Evolutionary conservation across 345 rosid species (phyloP).

Genomic region (Erucastrum elatum): DNA sequence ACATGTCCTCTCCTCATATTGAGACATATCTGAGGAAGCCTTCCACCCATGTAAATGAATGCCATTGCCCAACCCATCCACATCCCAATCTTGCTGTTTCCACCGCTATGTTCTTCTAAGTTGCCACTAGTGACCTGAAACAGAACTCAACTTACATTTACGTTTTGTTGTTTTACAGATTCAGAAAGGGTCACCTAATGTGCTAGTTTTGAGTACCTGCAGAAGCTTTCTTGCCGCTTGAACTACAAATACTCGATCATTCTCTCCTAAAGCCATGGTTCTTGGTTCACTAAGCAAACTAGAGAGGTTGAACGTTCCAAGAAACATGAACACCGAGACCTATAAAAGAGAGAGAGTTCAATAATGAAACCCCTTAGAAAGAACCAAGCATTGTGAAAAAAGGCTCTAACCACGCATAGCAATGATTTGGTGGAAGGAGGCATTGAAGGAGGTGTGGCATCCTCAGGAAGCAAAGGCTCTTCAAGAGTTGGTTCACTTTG

Average conservation of each 20-base stretch:
- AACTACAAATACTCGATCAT: slow-evolving; percentile 48
- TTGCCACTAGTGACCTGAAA: slow-evolving; percentile 49
- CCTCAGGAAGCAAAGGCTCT: slow-evolving; percentile 69
- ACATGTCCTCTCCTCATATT: slow-evolving; percentile 81
- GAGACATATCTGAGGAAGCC: slow-evolving; percentile 83
- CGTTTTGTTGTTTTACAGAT: too few relatives aligned
- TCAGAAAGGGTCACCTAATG: too few relatives aligned
- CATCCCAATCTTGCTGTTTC: slow-evolving; percentile 47
- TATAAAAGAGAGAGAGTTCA: slow-evolving; percentile 30
- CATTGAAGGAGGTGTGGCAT: slow-evolving; percentile 41
- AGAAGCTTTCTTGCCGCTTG: slow-evolving; percentile 55
- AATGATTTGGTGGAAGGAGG: slow-evolving; percentile 54
- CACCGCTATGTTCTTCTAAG: slow-evolving; percentile 28
- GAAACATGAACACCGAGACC: slow-evolving; percentile 56
- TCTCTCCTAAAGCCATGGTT: slow-evolving; percentile 33
- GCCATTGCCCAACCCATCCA: slow-evolving; percentile 90
- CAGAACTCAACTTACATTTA: not conserved
- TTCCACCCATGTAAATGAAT: slow-evolving; percentile 84
- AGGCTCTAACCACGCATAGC: slow-evolving; percentile 63
- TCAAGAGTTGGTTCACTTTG: slow-evolving; percentile 40
- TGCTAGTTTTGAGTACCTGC: not conserved
- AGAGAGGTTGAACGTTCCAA: slow-evolving; percentile 54
- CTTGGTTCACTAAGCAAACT: slow-evolving; percentile 32
- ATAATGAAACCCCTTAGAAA: not conserved
- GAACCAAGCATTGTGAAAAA: not conserved